Conservation (phyloP, 805 yeast species). For the Monosporozyma unispora region DNA sequence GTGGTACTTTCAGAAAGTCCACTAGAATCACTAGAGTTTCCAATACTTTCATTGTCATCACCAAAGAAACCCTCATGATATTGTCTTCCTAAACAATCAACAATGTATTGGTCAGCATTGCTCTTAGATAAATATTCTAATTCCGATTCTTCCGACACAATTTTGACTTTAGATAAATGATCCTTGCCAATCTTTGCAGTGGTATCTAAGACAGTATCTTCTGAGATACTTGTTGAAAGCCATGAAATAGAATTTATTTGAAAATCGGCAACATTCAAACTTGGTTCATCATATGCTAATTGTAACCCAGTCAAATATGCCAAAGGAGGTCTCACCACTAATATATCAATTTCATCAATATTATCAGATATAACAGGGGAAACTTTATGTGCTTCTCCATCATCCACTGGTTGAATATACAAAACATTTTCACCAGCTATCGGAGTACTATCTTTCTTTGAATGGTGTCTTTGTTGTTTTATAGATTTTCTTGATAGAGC, state of each 20-base stretch:
- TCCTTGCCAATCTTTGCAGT: background rate
- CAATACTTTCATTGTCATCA: background rate
- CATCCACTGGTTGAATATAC: background rate
- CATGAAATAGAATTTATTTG: conserved; percentile 19
- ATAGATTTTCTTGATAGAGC: conserved; percentile 8
- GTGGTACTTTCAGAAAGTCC: background rate
- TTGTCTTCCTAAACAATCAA: conserved; percentile 18
- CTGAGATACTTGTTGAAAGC: conserved; percentile 3
- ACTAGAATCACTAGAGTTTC: background rate
- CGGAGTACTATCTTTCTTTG: background rate
- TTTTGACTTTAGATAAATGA: conserved; percentile 4
- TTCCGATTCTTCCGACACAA: conserved; percentile 10
- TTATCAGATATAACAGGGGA: conserved; percentile 4
- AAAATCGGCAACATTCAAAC: conserved; percentile 23
- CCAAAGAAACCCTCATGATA: background rate
- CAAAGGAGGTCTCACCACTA: conserved; percentile 20
- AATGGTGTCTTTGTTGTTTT: background rate
- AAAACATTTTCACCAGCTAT: background rate
- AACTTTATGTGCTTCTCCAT: background rate
- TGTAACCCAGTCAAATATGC: conserved; percentile 21
- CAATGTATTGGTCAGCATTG: conserved; percentile 11
- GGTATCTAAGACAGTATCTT: background rate
- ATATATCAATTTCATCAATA: conserved; percentile 19
- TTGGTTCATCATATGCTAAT: conserved; percentile 28
- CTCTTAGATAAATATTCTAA: conserved; percentile 7